Evolutionary conservation across 2,329 filamentous ascomycete genomes (phyloP).

Genomic region (Calonectria hongkongensis): DNA sequence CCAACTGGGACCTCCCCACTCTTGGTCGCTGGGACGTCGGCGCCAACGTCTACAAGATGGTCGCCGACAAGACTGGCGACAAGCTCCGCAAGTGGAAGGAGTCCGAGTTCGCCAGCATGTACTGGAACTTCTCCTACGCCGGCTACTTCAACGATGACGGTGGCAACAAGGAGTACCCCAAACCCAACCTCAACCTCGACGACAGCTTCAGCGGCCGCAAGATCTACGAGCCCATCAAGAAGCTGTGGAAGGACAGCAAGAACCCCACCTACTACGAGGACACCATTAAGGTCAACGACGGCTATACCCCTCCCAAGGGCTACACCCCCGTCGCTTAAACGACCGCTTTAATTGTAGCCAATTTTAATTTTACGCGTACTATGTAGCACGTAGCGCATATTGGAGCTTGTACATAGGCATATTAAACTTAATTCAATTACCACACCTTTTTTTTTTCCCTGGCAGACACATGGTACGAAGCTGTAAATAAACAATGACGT

Average conservation of each 20-base stretch:
- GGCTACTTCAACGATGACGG: conserved; percentile 65
- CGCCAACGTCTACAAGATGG: conserved; percentile 80
- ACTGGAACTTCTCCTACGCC: conserved; percentile 73
- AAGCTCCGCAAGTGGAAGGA: conserved; percentile 62
- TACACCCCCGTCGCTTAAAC: conserved; percentile 55
- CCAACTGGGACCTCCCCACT: conserved; percentile 82
- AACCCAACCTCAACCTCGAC: conserved; percentile 62
- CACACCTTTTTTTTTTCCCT: neutral
- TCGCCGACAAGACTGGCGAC: conserved; percentile 78
- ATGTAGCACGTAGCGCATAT: conserved; percentile 23
- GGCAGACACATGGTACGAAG: neutral
- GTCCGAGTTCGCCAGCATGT: conserved; percentile 63
- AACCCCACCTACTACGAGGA: conserved; percentile 66
- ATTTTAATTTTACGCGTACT: conserved; percentile 25
- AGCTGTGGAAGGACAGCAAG: conserved; percentile 61
- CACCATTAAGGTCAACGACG: conserved; percentile 63
- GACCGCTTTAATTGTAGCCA: conserved; percentile 4
- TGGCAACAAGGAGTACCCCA: conserved; percentile 60
- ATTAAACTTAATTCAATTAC: conserved; percentile 21
- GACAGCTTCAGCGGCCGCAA: conserved; percentile 57
- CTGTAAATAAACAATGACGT: conserved; percentile 15
- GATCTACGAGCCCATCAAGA: conserved; percentile 62
- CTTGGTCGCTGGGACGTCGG: conserved; percentile 84
- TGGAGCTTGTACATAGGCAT: conserved; percentile 21
- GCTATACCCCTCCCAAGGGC: conserved; percentile 64